Evolutionary conservation across 768 basidiomycete genomes (phyloP).

Genomic region (Tulasnella calospora): DNA sequence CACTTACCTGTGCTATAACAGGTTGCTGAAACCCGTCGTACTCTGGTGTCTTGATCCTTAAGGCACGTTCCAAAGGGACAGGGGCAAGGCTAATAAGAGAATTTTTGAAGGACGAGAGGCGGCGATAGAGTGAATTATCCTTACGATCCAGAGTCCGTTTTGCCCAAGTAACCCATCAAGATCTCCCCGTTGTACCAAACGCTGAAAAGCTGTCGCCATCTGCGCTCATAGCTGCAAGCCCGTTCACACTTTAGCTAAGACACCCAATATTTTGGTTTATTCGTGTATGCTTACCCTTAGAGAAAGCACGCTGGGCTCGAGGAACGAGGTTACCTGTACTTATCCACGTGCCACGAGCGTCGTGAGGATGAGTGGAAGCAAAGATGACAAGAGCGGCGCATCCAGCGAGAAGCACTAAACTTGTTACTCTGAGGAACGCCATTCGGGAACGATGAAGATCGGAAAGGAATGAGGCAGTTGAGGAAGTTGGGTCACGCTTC

Average conservation of each 20-base stretch:
- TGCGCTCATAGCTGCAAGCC: not conserved
- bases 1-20: not conserved
- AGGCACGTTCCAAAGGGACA: not conserved
- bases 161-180: not conserved
- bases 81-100: not conserved
- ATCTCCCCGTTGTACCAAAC: slow-evolving; percentile 9
- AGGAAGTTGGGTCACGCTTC: not conserved
- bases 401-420: not conserved
- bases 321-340: not conserved
- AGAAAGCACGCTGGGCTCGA: not conserved
- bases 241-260: not conserved
- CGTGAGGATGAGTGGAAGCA: slow-evolving; percentile 5
- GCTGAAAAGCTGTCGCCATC: not conserved
- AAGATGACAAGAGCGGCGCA: not conserved
- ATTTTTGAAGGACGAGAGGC: no score
- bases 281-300: not conserved
- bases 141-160: not conserved
- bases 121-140: not conserved
- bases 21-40: not conserved
- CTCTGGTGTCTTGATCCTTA: slow-evolving; percentile 4
- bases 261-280: no score
- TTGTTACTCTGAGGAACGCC: slow-evolving; percentile 1
- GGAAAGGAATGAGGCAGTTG: not conserved
- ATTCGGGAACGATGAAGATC: not conserved
- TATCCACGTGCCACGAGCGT: not conserved